Evolutionary conservation across 2,329 filamentous ascomycete genomes (phyloP).

Genomic region (Fusarium brevicatenulatum): DNA sequence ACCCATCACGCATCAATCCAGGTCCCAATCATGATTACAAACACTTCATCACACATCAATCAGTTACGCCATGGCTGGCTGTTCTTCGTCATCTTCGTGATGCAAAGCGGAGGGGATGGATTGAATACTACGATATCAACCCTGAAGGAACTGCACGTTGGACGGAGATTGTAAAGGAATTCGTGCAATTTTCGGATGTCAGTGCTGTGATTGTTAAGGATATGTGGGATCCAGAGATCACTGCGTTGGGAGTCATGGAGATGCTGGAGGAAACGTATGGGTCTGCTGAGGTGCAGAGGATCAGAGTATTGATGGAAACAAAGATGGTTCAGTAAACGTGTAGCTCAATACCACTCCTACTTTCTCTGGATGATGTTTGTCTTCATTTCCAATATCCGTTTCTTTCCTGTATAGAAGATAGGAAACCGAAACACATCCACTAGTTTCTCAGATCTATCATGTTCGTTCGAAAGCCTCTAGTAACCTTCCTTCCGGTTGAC

Average conservation of each 20-base stretch:
- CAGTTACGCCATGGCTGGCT: neutral
- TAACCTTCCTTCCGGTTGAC: slow-evolving; percentile 52
- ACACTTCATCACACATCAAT: slow-evolving; percentile 1
- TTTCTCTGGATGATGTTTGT: neutral
- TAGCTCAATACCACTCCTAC: neutral
- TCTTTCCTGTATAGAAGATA: neutral
- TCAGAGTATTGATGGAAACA: neutral
- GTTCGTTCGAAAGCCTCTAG: slow-evolving; percentile 21
- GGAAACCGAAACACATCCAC: neutral
- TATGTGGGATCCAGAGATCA: slow-evolving; percentile 12
- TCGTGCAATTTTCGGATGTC: neutral
- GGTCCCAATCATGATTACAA: slow-evolving; percentile 10
- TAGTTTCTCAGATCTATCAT: too few relatives aligned
- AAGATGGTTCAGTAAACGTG: neutral
- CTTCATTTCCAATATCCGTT: neutral
- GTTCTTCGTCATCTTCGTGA: slow-evolving; percentile 14
- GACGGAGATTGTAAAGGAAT: neutral
- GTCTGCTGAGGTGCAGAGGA: neutral
- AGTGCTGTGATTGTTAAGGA: neutral
- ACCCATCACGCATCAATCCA: neutral
- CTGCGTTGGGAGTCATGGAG: neutral
- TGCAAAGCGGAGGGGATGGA: slow-evolving; percentile 8
- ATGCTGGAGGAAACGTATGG: slow-evolving; percentile 8
- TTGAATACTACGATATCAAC: slow-evolving; percentile 6
- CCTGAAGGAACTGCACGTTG: slow-evolving; percentile 6